phyloP scores from a whole-genome alignment of 176 grass and related monocot genomes.

The Raddia guianensis region DNA sequence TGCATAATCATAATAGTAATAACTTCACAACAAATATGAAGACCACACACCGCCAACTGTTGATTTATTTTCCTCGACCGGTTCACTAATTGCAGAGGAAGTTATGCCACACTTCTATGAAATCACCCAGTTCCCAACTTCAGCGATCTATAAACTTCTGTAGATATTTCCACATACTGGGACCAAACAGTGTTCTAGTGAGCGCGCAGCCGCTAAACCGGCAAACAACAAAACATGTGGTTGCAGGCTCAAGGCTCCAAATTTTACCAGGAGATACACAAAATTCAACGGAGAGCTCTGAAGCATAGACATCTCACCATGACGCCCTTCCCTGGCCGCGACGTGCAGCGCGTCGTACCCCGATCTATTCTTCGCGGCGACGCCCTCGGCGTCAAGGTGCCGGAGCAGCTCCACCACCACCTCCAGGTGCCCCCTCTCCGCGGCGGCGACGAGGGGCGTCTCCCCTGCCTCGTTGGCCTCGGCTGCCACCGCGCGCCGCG shows the following conservation, averaged over 20 bases:
- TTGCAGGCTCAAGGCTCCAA: background rate
- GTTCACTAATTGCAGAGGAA: conserved; percentile 11
- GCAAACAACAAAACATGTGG: conserved; percentile 8
- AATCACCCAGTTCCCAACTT: background rate
- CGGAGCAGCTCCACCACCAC: conserved; percentile 68
- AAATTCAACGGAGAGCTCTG: background rate
- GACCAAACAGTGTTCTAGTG: background rate
- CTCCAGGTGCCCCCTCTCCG: conserved; percentile 67
- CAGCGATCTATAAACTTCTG: background rate
- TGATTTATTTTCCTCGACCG: background rate
- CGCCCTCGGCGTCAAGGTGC: conserved; percentile 57
- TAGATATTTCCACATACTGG: conserved; percentile 23
- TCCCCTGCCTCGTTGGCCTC: conserved; percentile 82
- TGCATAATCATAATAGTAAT: background rate
- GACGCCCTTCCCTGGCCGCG: conserved; percentile 71
- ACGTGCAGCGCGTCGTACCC: conserved; percentile 85
- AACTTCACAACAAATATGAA: background rate
- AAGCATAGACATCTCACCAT: conserved; percentile 48
- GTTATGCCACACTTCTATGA: conserved; percentile 2
- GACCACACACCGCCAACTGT: background rate
- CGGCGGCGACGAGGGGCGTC: conserved; percentile 70
- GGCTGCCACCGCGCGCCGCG: conserved; percentile 53
- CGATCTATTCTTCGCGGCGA: conserved; percentile 69
- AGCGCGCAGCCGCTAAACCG: background rate
- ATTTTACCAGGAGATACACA: background rate